phyloP scores from a whole-genome alignment of 345 rosid species.

The Syzygium aqueum region DNA sequence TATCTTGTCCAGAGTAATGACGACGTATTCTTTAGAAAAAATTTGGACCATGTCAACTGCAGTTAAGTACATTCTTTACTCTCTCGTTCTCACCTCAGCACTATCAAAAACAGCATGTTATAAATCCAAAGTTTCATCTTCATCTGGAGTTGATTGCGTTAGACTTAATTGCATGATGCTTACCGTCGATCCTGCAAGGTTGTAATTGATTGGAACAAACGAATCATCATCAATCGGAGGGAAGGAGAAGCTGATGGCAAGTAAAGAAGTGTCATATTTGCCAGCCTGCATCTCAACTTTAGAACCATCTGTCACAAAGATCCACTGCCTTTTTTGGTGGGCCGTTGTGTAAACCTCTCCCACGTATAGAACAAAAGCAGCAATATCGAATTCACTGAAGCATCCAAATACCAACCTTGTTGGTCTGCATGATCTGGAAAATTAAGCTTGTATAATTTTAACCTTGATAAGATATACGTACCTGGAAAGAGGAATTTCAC shows the following conservation, averaged over 20 bases:
- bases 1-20: neutral
- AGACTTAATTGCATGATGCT: conserved; percentile 11
- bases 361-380: conserved; percentile 59
- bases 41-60: neutral
- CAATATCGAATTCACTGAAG: conserved; percentile 81
- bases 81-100: neutral
- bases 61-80: neutral
- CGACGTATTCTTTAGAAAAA: neutral
- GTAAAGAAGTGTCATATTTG: conserved; percentile 45
- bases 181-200: conserved; percentile 82
- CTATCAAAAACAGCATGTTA: neutral
- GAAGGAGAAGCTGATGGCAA: conserved; percentile 77
- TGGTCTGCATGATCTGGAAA: neutral
- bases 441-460: neutral
- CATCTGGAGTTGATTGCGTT: neutral
- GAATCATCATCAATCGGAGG: conserved; percentile 37
- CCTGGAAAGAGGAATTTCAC: conserved; percentile 78
- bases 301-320: conserved; percentile 79
- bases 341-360: conserved; percentile 53
- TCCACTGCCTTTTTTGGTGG: conserved; percentile 78
- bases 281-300: conserved; percentile 20
- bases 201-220: conserved; percentile 40
- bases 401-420: neutral
- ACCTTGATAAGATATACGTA: neutral
- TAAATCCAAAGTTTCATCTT: neutral